A percentile compares a stretch with the other conserved stretches of the same genome.
phyloP scores from a whole-genome alignment of 139 green algal genomes.

The Yamagishiella unicocca region DNA sequence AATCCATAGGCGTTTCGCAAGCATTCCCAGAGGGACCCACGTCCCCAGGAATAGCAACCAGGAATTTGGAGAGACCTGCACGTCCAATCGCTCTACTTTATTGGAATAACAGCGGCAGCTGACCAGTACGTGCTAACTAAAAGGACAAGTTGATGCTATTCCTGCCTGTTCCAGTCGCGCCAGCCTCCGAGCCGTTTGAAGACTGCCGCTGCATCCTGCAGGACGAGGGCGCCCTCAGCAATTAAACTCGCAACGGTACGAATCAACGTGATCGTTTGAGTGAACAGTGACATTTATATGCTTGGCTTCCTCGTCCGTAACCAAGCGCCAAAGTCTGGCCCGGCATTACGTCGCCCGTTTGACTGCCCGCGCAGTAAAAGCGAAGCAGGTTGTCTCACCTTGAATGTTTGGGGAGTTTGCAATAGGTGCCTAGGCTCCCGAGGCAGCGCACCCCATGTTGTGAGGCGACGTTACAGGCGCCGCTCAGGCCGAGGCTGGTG shows the following conservation, averaged over 20 bases:
- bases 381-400: background rate
- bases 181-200: background rate
- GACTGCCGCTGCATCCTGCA: background rate
- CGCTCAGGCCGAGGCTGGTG: too few relatives aligned
- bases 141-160: background rate
- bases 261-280: too few relatives aligned
- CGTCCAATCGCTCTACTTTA: background rate
- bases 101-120: too few relatives aligned
- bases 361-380: background rate
- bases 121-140: too few relatives aligned
- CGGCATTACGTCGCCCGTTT: background rate
- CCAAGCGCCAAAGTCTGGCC: too few relatives aligned
- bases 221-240: background rate
- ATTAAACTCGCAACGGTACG: background rate
- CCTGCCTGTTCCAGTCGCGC: background rate
- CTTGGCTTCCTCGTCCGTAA: too few relatives aligned
- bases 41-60: constrained; percentile 4
- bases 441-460: background rate
- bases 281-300: too few relatives aligned
- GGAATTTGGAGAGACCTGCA: background rate
- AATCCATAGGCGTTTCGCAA: background rate
- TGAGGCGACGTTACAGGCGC: background rate
- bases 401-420: background rate
- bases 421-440: background rate
- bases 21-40: background rate